A percentile compares a stretch with the other conserved stretches of the same genome.
Evolutionary conservation across 1,284 basidiomycete genomes (phyloP).

Genomic region (Puccinia polysora): DNA sequence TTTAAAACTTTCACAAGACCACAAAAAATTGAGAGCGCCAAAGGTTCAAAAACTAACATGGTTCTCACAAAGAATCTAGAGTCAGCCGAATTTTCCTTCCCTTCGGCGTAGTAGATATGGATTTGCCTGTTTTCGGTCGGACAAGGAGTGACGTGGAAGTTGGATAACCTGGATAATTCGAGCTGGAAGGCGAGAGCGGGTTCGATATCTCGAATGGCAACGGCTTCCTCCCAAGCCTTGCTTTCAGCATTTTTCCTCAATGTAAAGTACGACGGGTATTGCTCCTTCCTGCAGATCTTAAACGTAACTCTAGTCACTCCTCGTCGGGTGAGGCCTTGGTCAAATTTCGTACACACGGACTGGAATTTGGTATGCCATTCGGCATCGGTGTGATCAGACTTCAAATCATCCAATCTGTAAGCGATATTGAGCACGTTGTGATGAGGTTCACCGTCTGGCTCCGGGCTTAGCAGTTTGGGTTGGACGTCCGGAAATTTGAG

Average conservation of each 20-base stretch:
- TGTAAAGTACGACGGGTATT: conserved; percentile 94
- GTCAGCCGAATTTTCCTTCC: conserved; percentile 91
- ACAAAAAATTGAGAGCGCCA: not conserved
- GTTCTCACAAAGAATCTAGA: conserved; percentile 97
- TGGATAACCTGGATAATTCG: conserved; percentile 88
- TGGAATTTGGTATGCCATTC: conserved; percentile 72
- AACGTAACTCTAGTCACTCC: conserved; percentile 89
- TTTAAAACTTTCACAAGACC: too few species aligned
- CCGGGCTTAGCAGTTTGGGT: conserved; percentile 54
- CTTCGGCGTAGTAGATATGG: conserved; percentile 80
- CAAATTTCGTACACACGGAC: conserved; percentile 69
- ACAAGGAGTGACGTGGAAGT: conserved; percentile 91
- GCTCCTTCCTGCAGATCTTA: conserved; percentile 80
- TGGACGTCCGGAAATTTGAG: conserved; percentile 47
- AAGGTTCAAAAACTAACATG: conserved; percentile 54
- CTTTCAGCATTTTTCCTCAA: conserved; percentile 65
- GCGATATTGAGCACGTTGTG: conserved; percentile 93
- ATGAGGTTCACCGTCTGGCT: conserved; percentile 65
- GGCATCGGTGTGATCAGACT: conserved; percentile 71
- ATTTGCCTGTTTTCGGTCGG: conserved; percentile 92
- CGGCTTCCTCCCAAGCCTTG: conserved; percentile 83
- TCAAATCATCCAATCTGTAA: conserved; percentile 72
- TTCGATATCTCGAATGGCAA: conserved; percentile 96
- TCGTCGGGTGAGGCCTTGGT: conserved; percentile 63
- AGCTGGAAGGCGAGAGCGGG: conserved; percentile 97